phyloP scores from a whole-genome alignment of 2,329 filamentous ascomycete genomes.

The Cercospora citrullina region DNA sequence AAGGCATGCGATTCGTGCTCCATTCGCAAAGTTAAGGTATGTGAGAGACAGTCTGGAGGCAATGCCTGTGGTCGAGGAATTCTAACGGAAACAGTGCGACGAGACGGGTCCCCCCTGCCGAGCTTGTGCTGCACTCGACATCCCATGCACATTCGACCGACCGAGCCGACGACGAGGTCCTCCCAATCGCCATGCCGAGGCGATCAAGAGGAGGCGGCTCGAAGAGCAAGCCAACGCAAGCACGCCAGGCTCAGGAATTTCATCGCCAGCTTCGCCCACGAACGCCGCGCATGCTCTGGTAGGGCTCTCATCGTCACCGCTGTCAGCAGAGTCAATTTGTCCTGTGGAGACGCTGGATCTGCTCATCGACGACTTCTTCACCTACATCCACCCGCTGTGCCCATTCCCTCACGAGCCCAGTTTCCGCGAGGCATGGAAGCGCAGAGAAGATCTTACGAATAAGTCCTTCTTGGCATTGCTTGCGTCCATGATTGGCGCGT shows the following conservation, averaged over 20 bases:
- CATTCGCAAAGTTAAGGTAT: conserved; percentile 44
- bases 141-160: conserved; percentile 66
- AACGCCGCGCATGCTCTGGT: conserved; percentile 56
- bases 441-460: conserved; percentile 65
- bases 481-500: conserved; percentile 69
- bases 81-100: conserved; percentile 55
- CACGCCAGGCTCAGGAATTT: conserved; percentile 47
- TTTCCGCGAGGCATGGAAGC: conserved; percentile 68
- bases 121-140: conserved; percentile 64
- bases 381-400: conserved; percentile 73
- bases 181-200: conserved; percentile 66
- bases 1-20: conserved; percentile 45
- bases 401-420: conserved; percentile 79
- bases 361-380: conserved; percentile 79
- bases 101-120: conserved; percentile 65
- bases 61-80: not conserved
- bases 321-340: conserved; percentile 68
- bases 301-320: conserved; percentile 45
- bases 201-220: conserved; percentile 62
- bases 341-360: conserved; percentile 67
- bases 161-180: conserved; percentile 65
- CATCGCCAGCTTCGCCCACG: conserved; percentile 53
- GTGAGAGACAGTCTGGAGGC: conserved; percentile 1
- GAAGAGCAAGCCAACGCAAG: conserved; percentile 39
- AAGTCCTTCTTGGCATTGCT: conserved; percentile 69